Evolutionary conservation across 805 yeast genomes (phyloP), one percentile per base, ranked within the genome.

Genomic region (Cyberlindnera mrakii): DNA sequence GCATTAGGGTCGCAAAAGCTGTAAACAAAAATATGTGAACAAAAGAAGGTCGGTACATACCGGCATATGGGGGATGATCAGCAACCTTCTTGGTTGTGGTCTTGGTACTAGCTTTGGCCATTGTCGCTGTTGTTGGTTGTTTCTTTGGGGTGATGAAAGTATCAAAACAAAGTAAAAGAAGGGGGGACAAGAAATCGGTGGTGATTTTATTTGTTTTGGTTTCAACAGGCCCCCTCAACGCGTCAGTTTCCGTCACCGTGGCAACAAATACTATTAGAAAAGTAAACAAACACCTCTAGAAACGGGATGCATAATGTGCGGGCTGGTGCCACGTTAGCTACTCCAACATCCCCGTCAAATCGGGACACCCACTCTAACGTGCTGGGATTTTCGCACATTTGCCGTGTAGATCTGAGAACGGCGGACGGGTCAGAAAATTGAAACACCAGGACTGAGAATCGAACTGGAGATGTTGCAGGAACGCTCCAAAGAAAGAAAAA

Each of bases 11-110:
- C 27, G 16, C 9, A 34, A 20, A 19, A 18, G 10, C 3, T 19
- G 29, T 20, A 34, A 34, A 15, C 29, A 18, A 15, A 34, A 25
- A 23, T 15, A 29, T 33, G 17, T 15, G 17, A 13, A 33, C 14
- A 17, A 33, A n/a, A 33, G 11, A 3, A 17, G 19, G 17, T 6
- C 27, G 30, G 10, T 27, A 50, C 58, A 30, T 48, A 54, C 58
- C 58, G 37, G 53, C 55, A 41, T 55, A 54, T 25, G 59, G 55
- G 35, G 59, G 58, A 44, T 54, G 58, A n/a, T 48, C 49, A 39
- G 55, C 45, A 32, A 52, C 41, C 47, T 57, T 55, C 51, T 54
- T 55, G 33, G 54, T 39, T 19, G 53, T 40, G 13, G 52, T 27
- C 34, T 49, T 35, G 25, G 44, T 39, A n/a, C 34, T 44, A 27